A percentile compares a stretch with the other conserved stretches of the same genome.
Evolutionary conservation across 371 early-diverging fungal genomes (phyloP).

Genomic region (Lichtheimia hyalospora): DNA sequence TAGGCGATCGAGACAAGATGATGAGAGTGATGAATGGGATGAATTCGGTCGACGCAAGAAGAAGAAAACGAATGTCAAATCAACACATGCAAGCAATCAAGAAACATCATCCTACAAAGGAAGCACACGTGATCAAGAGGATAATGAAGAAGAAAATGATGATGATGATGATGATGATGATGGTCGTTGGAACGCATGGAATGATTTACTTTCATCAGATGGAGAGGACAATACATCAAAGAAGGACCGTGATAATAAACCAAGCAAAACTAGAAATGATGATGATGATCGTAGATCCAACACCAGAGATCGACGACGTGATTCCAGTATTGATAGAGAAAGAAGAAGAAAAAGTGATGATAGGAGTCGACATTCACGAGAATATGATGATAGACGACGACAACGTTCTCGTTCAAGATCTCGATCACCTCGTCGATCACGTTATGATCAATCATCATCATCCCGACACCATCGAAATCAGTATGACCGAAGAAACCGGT

Average conservation of each 20-base stretch:
- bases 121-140: slow-evolving; percentile 3
- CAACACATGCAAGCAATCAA: not conserved
- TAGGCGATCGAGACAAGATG: slow-evolving; percentile 13
- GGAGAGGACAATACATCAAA: slow-evolving; percentile 1
- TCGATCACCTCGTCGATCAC: slow-evolving; percentile 1
- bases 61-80: slow-evolving; percentile 14
- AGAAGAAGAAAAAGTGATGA: not conserved
- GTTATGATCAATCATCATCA: not conserved
- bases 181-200: slow-evolving; percentile 32
- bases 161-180: slow-evolving; percentile 32
- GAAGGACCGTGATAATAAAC: slow-evolving; percentile 3
- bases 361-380: not conserved
- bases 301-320: not conserved
- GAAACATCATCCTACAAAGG: not conserved
- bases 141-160: slow-evolving; percentile 14
- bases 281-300: slow-evolving; percentile 4
- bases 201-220: slow-evolving; percentile 23
- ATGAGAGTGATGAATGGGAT: slow-evolving; percentile 34
- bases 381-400: not conserved
- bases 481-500: not conserved
- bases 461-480: not conserved
- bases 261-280: not conserved
- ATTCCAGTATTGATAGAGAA: not conserved
- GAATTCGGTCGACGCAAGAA: slow-evolving; percentile 31
- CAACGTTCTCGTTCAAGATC: slow-evolving; percentile 7